Conservation (phyloP, 345 rosid species). For the Pugionium dolabratum region DNA sequence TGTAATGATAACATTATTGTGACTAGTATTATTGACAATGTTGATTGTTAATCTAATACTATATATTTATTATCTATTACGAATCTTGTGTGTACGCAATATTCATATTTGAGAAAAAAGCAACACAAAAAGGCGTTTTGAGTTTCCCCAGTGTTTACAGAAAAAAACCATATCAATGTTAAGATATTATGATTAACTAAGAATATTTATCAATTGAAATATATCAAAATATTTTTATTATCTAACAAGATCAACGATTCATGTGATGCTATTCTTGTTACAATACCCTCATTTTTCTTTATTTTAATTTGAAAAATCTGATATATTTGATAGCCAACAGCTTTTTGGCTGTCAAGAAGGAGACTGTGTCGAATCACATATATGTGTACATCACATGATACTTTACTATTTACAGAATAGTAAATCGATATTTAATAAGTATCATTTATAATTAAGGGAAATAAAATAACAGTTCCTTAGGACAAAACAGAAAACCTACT, state of each 20-base stretch:
- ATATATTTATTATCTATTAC: neutral
- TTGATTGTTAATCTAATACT: neutral
- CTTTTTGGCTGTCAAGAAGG: constrained; percentile 39
- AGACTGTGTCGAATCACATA: constrained; percentile 33
- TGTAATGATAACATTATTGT: constrained; percentile 1
- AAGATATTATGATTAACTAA: neutral
- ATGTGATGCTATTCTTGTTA: constrained; percentile 31
- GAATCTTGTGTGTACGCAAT: constrained; percentile 13
- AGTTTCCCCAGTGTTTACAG: neutral
- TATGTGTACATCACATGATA: constrained; percentile 38
- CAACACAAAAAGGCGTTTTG: neutral
- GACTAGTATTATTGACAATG: neutral
- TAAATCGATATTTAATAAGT: neutral
- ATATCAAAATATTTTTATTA: neutral
- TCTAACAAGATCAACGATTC: constrained; percentile 25
- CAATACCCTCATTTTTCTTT: neutral
- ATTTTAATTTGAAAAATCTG: constrained; percentile 16
- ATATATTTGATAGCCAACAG: constrained; percentile 29
- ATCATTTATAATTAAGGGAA: neutral
- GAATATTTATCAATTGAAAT: neutral
- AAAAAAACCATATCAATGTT: neutral
- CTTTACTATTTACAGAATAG: constrained; percentile 35
- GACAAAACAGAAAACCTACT: constrained; percentile 20
- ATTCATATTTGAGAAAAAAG: constrained; percentile 4
- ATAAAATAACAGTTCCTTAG: neutral